Evolutionary conservation across 1,139 yeast species (phyloP).

Genomic region (Pneumocystis sp.): DNA sequence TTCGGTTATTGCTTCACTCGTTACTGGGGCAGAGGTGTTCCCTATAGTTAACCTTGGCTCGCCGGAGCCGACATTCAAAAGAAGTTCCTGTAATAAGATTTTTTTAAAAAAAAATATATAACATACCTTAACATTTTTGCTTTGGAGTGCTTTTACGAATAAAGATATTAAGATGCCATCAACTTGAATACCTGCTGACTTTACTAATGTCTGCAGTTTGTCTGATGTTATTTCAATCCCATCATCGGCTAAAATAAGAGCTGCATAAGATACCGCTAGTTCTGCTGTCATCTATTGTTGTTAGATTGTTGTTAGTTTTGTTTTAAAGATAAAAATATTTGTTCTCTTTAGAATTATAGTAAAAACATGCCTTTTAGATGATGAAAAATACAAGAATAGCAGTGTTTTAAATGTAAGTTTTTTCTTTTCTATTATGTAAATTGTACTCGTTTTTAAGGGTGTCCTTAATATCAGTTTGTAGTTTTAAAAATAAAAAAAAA

Average conservation of each 20-base stretch:
- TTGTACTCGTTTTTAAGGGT: neutral
- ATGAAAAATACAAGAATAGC: neutral
- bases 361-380: neutral
- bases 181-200: constrained; percentile 81
- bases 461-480: neutral
- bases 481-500: neutral
- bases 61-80: constrained; percentile 42
- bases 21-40: constrained; percentile 39
- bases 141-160: constrained; percentile 95
- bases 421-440: neutral
- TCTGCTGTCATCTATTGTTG: constrained; percentile 2
- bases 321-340: neutral
- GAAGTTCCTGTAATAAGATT: neutral
- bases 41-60: constrained; percentile 44
- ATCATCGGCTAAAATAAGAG: constrained; percentile 13
- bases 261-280: constrained; percentile 12
- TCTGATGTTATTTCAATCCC: constrained; percentile 28
- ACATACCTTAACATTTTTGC: constrained; percentile 87
- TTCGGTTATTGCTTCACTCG: constrained; percentile 35
- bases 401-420: neutral
- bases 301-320: neutral
- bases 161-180: constrained; percentile 77
- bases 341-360: neutral
- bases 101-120: constrained; percentile 58
- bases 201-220: constrained; percentile 69